Evolutionary conservation across 2,329 filamentous ascomycete genomes (phyloP).

Genomic region (Aspergillus fumigatiaffinis): DNA sequence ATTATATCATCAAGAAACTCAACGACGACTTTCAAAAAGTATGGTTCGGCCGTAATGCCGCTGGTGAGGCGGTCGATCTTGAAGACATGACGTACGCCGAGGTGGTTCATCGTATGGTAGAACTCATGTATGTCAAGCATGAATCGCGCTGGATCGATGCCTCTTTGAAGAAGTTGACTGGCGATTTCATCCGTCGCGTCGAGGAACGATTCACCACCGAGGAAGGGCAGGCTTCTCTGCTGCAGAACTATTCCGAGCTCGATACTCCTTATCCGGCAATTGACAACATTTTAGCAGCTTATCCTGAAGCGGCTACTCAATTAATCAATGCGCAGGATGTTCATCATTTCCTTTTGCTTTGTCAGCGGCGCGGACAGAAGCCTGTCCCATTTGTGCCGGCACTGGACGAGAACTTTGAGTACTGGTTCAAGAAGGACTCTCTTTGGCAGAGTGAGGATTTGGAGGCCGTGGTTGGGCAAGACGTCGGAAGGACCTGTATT

Average conservation of each 20-base stretch:
- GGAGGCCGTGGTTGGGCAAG: constrained; percentile 90
- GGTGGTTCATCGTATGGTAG: constrained; percentile 80
- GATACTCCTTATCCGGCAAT: constrained; percentile 75
- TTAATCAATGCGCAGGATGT: constrained; percentile 98
- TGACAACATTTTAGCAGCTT: constrained; percentile 73
- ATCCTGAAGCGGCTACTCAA: constrained; percentile 82
- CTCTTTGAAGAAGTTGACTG: constrained; percentile 76
- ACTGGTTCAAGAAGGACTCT: constrained; percentile 99
- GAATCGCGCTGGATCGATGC: constrained; percentile 88
- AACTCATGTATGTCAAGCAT: constrained; percentile 87
- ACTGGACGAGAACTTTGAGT: constrained; percentile 97
- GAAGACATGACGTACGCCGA: constrained; percentile 96
- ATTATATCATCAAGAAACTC: constrained; percentile 91
- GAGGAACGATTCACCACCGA: constrained; percentile 89
- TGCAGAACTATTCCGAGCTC: constrained; percentile 88
- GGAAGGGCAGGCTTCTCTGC: constrained; percentile 68
- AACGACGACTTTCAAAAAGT: constrained; percentile 97
- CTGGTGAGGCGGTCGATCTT: constrained; percentile 75
- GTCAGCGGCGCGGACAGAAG: constrained; percentile 89
- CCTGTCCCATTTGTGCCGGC: constrained; percentile 92
- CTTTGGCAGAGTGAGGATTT: constrained; percentile 98
- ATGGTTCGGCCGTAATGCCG: constrained; percentile 86
- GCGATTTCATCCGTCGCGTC: constrained; percentile 92
- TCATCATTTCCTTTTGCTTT: constrained; percentile 91
- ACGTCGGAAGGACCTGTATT: constrained; percentile 94